A percentile compares a stretch with the other conserved stretches of the same genome.
phyloP scores from a whole-genome alignment of 2,329 filamentous ascomycete species.

The Helminthosporium solani region DNA sequence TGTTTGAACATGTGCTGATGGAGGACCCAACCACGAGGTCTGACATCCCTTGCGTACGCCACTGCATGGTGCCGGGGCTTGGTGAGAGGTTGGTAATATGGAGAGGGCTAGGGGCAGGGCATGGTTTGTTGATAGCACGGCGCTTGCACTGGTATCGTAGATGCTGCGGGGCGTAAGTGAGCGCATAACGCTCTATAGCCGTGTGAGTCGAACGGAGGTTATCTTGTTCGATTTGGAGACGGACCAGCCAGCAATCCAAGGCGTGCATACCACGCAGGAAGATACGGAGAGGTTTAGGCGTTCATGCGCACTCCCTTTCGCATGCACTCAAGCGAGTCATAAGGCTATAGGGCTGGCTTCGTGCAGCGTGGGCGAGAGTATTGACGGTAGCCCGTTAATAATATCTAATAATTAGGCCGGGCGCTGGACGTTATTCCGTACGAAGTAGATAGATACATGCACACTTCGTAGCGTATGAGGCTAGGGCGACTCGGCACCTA shows the following conservation, averaged over 20 bases:
- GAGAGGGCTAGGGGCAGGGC: constrained; percentile 8
- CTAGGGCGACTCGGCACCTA: constrained; percentile 3
- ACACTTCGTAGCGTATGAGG: not conserved
- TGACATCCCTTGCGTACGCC: constrained; percentile 6
- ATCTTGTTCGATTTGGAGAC: constrained; percentile 1
- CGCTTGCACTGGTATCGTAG: constrained; percentile 15
- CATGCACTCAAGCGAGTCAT: constrained; percentile 1
- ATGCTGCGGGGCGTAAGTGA: constrained; percentile 8
- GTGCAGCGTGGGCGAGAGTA: not conserved
- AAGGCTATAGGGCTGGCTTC: constrained; percentile 11
- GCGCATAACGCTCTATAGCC: constrained; percentile 1
- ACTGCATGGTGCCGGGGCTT: constrained; percentile 11
- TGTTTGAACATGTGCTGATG: constrained; percentile 14
- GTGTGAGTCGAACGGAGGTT: constrained; percentile 3
- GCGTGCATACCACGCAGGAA: not conserved
- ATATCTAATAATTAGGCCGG: constrained; percentile 2
- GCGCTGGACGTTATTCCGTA: not conserved
- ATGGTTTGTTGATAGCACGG: constrained; percentile 9
- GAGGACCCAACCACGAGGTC: constrained; percentile 18
- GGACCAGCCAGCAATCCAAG: not conserved
- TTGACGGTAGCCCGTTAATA: too few relatives aligned
- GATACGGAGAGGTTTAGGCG: not conserved
- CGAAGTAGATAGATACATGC: too few relatives aligned
- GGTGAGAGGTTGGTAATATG: constrained; percentile 8
- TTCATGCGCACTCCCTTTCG: constrained; percentile 1